phyloP scores from a whole-genome alignment of 2,329 filamentous ascomycete species.

The Monilinia polystroma region DNA sequence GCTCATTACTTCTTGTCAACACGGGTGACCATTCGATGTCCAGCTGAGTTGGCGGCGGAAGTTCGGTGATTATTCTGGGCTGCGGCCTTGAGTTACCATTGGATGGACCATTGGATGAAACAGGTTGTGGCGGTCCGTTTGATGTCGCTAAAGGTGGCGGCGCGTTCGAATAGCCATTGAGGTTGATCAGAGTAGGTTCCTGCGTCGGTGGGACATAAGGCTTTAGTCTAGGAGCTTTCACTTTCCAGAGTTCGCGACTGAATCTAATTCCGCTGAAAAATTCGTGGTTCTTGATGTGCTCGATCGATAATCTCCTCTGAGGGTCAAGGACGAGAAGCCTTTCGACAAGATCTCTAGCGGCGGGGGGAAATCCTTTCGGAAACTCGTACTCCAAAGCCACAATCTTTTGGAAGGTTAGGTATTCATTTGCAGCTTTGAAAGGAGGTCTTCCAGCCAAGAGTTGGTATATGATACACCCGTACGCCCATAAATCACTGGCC shows the following conservation, averaged over 20 bases:
- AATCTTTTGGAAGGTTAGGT: slow-evolving; percentile 97
- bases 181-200: slow-evolving; percentile 71
- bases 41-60: slow-evolving; percentile 92
- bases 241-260: slow-evolving; percentile 82
- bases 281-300: slow-evolving; percentile 94
- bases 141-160: slow-evolving; percentile 35
- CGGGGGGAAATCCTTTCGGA: slow-evolving; percentile 78
- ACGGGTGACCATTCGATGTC: slow-evolving; percentile 99
- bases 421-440: slow-evolving; percentile 95
- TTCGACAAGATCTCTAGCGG: slow-evolving; percentile 87
- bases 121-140: slow-evolving; percentile 40
- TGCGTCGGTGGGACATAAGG: slow-evolving; percentile 75
- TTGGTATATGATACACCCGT: slow-evolving; percentile 97
- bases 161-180: slow-evolving; percentile 52
- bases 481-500: slow-evolving; percentile 96
- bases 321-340: slow-evolving; percentile 88
- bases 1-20: slow-evolving; percentile 83
- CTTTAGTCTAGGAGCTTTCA: slow-evolving; percentile 83
- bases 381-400: slow-evolving; percentile 93
- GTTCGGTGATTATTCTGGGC: slow-evolving; percentile 83
- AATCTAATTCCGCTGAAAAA: slow-evolving; percentile 90
- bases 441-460: slow-evolving; percentile 92
- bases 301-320: slow-evolving; percentile 77
- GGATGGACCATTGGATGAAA: slow-evolving; percentile 42
- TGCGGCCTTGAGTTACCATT: slow-evolving; percentile 56